Base-by-base conservation (phyloP, 2,329 filamentous ascomycete genomes). In the Diaporthe sp. region DNA sequence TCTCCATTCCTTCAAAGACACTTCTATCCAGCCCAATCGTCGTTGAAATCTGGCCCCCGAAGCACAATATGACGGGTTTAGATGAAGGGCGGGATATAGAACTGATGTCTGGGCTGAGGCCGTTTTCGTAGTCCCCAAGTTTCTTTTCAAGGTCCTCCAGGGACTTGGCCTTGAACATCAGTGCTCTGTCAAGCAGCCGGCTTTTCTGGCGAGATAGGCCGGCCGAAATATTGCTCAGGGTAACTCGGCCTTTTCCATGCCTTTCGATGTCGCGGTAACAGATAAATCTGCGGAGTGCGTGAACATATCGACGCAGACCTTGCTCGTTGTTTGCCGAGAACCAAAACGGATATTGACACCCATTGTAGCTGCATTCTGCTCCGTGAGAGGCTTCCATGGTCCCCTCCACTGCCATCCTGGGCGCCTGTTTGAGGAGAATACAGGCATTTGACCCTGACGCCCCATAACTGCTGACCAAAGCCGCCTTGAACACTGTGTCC, bases 391-490 rank as follows among this genome's bases (percentile, higher is more conserved):
- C 51, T 37, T 10, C 6, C 6, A 37, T 6, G 35, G 12, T 27
- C 15, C 13, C 30, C 35, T 10, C 35, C 35, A 37, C 35, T 37
- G 35, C 35, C 5, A 37, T 30, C 17, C 12, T 68, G 27, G 63
- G 32, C 27, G 10, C 15, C 44, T 71, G 69, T 44, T 27, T 76
- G 6, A 83, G 71, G 4, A 82, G 27, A 72, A 80, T 72, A 17
- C 77, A 75, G 0, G 79, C 76, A 47, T 82, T 83, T 35, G 75
- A 80, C 0, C 81, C 83, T 5, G 77, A 78, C 0, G 83, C 83
- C 1, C 83, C 83, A 73, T 84, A 84, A 74, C 81, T 84, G 73
- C 84, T 84, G 70, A 84, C 77, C 5, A 80, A 71, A 0, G 79
- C 78, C 1, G 65, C 76, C 44, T 58, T 76, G n/a, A 69, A 74